A percentile compares a stretch with the other conserved stretches of the same genome.
Conservation (phyloP, 2,329 filamentous ascomycete species). For the Xylariaceae sp. region DNA sequence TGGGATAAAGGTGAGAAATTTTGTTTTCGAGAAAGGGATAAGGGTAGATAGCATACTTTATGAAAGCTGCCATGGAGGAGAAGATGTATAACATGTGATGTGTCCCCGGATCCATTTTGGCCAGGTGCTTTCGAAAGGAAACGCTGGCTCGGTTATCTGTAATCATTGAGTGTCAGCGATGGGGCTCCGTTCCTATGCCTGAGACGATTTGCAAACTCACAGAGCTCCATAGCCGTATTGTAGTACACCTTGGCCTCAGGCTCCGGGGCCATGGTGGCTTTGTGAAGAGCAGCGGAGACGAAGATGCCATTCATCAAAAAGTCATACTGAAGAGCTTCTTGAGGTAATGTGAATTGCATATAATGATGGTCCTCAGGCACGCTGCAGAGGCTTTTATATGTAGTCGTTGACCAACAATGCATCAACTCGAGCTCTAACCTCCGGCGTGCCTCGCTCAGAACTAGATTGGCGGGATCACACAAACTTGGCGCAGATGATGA, state of each 20-base stretch:
- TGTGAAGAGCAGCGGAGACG: conserved; percentile 33
- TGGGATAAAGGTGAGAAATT: not conserved
- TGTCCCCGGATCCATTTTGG: conserved; percentile 27
- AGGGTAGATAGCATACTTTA: conserved; percentile 13
- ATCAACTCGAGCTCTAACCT: conserved; percentile 47
- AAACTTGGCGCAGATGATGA: too few relatives aligned
- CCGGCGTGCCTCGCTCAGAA: conserved; percentile 19
- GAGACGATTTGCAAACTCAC: conserved; percentile 10
- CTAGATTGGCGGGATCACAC: conserved; percentile 7
- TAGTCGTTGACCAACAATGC: conserved; percentile 47
- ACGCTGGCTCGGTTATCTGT: conserved; percentile 29
- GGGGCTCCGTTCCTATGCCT: not conserved
- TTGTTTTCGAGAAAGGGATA: not conserved
- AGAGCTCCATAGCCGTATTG: conserved; percentile 33
- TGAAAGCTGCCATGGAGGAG: conserved; percentile 27
- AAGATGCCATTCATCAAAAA: conserved; percentile 39
- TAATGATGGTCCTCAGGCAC: conserved; percentile 36
- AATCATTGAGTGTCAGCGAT: not conserved
- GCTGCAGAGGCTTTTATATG: conserved; percentile 37
- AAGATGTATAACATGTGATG: conserved; percentile 30
- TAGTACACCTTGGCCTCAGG: conserved; percentile 24
- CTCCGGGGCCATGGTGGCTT: conserved; percentile 22
- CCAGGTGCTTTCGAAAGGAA: conserved; percentile 29
- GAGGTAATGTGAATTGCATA: conserved; percentile 32
- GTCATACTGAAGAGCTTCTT: conserved; percentile 35